Evolutionary conservation across 2,329 filamentous ascomycete genomes (phyloP).

Genomic region (Scorias spongiosa): DNA sequence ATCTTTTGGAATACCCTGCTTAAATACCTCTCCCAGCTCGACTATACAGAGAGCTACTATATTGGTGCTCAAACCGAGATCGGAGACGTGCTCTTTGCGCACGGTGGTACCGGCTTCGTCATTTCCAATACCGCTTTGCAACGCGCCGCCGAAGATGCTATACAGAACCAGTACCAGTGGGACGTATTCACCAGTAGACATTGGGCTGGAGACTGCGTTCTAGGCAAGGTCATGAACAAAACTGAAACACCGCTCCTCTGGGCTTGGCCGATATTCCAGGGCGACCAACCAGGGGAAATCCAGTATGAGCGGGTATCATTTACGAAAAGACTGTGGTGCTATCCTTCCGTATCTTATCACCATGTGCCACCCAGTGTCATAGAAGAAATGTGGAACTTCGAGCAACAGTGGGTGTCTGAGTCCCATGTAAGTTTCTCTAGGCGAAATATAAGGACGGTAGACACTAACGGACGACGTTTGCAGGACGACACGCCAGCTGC

Average conservation of each 20-base stretch:
- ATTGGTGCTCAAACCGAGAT: constrained; percentile 24
- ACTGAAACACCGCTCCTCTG: constrained; percentile 9
- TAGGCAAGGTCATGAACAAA: constrained; percentile 13
- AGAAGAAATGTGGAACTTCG: constrained; percentile 14
- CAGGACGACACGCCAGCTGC: background rate
- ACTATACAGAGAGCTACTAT: constrained; percentile 27
- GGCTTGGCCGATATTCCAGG: constrained; percentile 16
- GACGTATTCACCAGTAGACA: constrained; percentile 12
- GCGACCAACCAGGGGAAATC: constrained; percentile 14
- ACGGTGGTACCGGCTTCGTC: constrained; percentile 26
- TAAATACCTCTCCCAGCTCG: constrained; percentile 24
- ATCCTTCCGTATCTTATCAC: constrained; percentile 14
- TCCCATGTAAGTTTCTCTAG: background rate
- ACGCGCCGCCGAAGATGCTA: constrained; percentile 21
- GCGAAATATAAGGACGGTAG: background rate
- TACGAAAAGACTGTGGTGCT: constrained; percentile 12
- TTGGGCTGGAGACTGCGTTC: constrained; percentile 16
- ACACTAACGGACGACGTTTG: background rate
- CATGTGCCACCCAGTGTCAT: constrained; percentile 11
- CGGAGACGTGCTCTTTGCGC: constrained; percentile 22
- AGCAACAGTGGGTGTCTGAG: constrained; percentile 11
- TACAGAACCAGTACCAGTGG: constrained; percentile 20
- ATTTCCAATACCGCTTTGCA: constrained; percentile 25
- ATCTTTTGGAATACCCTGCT: constrained; percentile 34
- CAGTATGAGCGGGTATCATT: constrained; percentile 1